Percentiles rank a stretch among this genome's conserved stretches.
Conservation (phyloP, 345 rosid genomes). For the Salix exigua region DNA sequence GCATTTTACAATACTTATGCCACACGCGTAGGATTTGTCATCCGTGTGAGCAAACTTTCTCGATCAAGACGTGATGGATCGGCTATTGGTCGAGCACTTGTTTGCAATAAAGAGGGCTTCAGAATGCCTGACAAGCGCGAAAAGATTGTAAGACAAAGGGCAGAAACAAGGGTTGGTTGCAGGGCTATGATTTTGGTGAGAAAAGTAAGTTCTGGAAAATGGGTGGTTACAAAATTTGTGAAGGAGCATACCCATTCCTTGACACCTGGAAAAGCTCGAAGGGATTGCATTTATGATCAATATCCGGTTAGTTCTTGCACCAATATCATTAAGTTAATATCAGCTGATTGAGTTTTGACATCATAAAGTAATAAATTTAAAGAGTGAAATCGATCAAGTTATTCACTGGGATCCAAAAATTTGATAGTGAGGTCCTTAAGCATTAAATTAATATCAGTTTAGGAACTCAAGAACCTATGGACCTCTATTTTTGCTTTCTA, state of each 20-base stretch:
- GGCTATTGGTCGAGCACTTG: conserved; percentile 91
- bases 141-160: conserved; percentile 90
- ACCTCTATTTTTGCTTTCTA: not conserved
- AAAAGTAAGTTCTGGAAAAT: conserved; percentile 82
- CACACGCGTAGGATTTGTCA: conserved; percentile 71
- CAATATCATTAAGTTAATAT: not conserved
- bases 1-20: conserved; percentile 92
- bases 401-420: not conserved
- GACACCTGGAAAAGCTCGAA: conserved; percentile 83
- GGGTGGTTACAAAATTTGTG: conserved; percentile 86
- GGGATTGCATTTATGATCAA: conserved; percentile 91
- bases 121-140: conserved; percentile 93
- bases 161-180: conserved; percentile 96
- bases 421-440: not conserved
- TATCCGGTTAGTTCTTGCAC: conserved; percentile 73
- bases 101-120: conserved; percentile 93
- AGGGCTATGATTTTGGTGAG: conserved; percentile 98
- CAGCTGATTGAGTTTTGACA: not conserved
- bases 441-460: not conserved
- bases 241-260: conserved; percentile 88
- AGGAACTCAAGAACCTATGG: not conserved
- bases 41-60: conserved; percentile 97
- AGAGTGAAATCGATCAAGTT: not conserved
- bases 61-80: conserved; percentile 95
- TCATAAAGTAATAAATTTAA: not conserved